Percentiles rank a stretch among this genome's conserved stretches.
phyloP scores from a whole-genome alignment of 2,329 filamentous ascomycete species.

The Parastagonospora nodorum region DNA sequence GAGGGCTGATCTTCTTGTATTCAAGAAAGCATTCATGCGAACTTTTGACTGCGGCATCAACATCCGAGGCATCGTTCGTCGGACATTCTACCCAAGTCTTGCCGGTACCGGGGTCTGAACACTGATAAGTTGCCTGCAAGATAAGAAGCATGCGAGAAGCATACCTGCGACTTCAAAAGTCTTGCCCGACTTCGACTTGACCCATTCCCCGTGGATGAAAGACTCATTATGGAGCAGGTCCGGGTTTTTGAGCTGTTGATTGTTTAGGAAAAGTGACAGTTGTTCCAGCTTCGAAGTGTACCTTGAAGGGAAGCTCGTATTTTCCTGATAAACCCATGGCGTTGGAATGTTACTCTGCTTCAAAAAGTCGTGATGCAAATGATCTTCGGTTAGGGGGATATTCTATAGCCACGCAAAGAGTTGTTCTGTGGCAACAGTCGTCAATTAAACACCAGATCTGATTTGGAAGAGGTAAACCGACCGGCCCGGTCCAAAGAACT shows the following conservation, averaged over 20 bases:
- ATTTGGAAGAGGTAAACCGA: no score
- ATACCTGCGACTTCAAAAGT: slow-evolving; percentile 61
- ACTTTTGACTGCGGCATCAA: slow-evolving; percentile 63
- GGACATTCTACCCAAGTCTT: slow-evolving; percentile 56
- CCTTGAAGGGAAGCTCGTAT: slow-evolving; percentile 52
- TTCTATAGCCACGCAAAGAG: no score
- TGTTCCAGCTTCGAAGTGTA: slow-evolving; percentile 13
- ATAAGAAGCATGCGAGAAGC: slow-evolving; percentile 4
- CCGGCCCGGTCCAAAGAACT: background rate
- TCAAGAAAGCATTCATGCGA: slow-evolving; percentile 65
- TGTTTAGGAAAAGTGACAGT: slow-evolving; percentile 3
- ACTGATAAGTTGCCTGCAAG: slow-evolving; percentile 10
- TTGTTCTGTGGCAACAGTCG: no score
- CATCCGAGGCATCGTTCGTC: slow-evolving; percentile 61
- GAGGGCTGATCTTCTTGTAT: slow-evolving; percentile 65
- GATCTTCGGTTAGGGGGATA: no score
- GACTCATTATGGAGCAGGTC: slow-evolving; percentile 61
- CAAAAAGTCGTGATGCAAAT: no score
- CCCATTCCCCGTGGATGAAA: slow-evolving; percentile 61
- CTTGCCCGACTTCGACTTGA: slow-evolving; percentile 61
- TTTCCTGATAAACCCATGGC: slow-evolving; percentile 33
- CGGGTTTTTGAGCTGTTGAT: slow-evolving; percentile 57
- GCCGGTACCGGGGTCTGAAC: slow-evolving; percentile 56
- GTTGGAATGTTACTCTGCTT: background rate
- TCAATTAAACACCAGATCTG: no score